Conservation (phyloP, 1,284 basidiomycete genomes). For the Bondarzewia mesenterica region DNA sequence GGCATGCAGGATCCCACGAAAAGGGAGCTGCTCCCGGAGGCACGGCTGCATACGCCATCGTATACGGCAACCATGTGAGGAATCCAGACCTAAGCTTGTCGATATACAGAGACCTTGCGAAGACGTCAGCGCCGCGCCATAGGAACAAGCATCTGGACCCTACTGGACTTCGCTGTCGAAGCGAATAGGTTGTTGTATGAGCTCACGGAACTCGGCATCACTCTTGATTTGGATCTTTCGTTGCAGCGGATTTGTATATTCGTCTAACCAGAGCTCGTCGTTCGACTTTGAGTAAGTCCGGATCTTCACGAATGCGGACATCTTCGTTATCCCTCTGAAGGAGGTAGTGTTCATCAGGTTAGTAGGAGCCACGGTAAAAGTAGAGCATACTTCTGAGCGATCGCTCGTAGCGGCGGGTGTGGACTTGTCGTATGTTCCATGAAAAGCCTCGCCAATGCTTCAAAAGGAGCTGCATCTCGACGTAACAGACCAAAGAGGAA, state of each 20-base stretch:
- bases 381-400: slow-evolving; percentile 44
- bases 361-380: slow-evolving; percentile 3
- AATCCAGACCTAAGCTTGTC: slow-evolving; percentile 86
- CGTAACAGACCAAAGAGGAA: slow-evolving; percentile 71
- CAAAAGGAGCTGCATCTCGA: slow-evolving; percentile 63
- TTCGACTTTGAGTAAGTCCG: slow-evolving; percentile 68
- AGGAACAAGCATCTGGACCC: slow-evolving; percentile 18
- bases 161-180: slow-evolving; percentile 22
- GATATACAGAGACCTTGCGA: slow-evolving; percentile 42
- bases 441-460: slow-evolving; percentile 64
- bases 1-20: slow-evolving; percentile 60
- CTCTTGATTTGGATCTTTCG: slow-evolving; percentile 44
- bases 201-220: slow-evolving; percentile 37
- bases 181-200: slow-evolving; percentile 32
- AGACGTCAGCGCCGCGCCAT: background rate
- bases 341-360: slow-evolving; percentile 11
- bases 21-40: slow-evolving; percentile 41
- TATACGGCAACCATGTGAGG: slow-evolving; percentile 69
- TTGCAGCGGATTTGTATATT: slow-evolving; percentile 72
- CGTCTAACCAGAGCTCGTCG: slow-evolving; percentile 73
- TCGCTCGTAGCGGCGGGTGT: slow-evolving; percentile 72
- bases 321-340: slow-evolving; percentile 63
- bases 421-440: slow-evolving; percentile 66
- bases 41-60: slow-evolving; percentile 60
- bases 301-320: slow-evolving; percentile 77